Base-by-base conservation (phyloP, 2,329 filamentous ascomycete genomes). In the Lecanoromycetidae sp. region DNA sequence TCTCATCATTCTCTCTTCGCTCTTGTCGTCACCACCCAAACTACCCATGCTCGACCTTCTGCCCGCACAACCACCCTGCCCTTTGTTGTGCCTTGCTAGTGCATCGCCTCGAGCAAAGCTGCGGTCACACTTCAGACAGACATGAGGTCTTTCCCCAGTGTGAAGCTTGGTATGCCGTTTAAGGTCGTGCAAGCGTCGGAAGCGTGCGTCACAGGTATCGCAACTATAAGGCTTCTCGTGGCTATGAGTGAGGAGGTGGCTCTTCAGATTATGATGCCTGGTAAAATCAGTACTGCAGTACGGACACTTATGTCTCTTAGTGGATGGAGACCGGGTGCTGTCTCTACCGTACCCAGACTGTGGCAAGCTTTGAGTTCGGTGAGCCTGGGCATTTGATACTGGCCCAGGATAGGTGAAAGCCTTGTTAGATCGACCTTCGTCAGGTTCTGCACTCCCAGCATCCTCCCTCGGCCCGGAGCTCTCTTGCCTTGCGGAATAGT, bases 191-290 rank as follows among this genome's bases (percentile, higher is more conserved):
- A 96, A 72, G 54, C 91, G 80, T 46, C 91, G 79, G 65, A 98
- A 98, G 44, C 90, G 80, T 64, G 91, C 85, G 57, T 90, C 79
- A 63, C 91, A 98, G n/a, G 85, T 87, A 52, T 86, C 81, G 61
- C 91, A 98, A 23, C 91, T 78, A 60, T 91, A 98, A 0, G 91
- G 91, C 66, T 98, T 98, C 65, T 98, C 91, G 71, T 98, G 90
- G 59, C 88, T 95, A 65, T 96, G 91, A 0, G 91, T 96, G 61
- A 98, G 77, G 48, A 98, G 75, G 67, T 98, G 91, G 57, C 87
- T 95, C 68, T 96, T 98, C 23, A 96, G 76, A 59, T 98, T 96
- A 63, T 96, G 91, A 61, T 96, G 91, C 36, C 91, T 79, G 23
- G 91, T 98, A 57, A 98, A 98, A 59, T 94, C 91, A 4, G 91